Percentiles rank a stretch among this genome's conserved stretches.
These are phyloP conservation scores for Blastocrithidia nonstop DNA, from an alignment of 208 protist genomes.

Conservation along the genomic window DNA sequence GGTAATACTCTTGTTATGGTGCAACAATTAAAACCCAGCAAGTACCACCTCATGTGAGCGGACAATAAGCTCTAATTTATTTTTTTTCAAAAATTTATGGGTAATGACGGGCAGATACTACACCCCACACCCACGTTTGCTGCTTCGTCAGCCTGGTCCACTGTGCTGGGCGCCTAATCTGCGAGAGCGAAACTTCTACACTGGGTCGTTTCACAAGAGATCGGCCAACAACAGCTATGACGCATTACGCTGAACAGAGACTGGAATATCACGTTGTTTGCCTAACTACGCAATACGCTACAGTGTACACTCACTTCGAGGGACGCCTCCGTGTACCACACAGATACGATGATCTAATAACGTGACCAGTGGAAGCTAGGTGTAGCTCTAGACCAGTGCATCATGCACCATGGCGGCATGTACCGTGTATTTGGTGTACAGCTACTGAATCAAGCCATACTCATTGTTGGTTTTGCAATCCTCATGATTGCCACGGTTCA, in stretches of 20 bases:
- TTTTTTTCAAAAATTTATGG: constrained; percentile 88
- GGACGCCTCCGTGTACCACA: constrained; percentile 95
- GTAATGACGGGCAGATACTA: constrained; percentile 95
- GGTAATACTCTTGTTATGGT: constrained; percentile 49
- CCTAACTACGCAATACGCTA: constrained; percentile 76
- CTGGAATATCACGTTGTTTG: constrained; percentile 93
- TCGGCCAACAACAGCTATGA: constrained; percentile 94
- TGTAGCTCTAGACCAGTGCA: constrained; percentile 71
- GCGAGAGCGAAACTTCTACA: constrained; percentile 69
- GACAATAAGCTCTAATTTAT: constrained; percentile 92
- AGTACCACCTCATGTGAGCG: constrained; percentile 87
- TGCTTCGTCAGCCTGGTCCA: constrained; percentile 91
- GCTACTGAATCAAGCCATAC: constrained; percentile 60
- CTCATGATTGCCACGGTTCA: constrained; percentile 90
- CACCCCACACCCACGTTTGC: constrained; percentile 97
- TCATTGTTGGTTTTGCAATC: constrained; percentile 67
- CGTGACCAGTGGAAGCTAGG: constrained; percentile 68
- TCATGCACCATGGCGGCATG: constrained; percentile 24
- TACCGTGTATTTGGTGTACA: constrained; percentile 52
- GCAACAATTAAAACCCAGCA: constrained; percentile 67
- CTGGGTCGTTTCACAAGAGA: constrained; percentile 99
- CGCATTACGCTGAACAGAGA: constrained; percentile 84
- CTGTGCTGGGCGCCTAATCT: constrained; percentile 47
- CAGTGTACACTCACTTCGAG: constrained; percentile 70
- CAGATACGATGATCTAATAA: constrained; percentile 89